phyloP scores from a whole-genome alignment of 108 stramenopile genomes.

The Seminavis robusta region DNA sequence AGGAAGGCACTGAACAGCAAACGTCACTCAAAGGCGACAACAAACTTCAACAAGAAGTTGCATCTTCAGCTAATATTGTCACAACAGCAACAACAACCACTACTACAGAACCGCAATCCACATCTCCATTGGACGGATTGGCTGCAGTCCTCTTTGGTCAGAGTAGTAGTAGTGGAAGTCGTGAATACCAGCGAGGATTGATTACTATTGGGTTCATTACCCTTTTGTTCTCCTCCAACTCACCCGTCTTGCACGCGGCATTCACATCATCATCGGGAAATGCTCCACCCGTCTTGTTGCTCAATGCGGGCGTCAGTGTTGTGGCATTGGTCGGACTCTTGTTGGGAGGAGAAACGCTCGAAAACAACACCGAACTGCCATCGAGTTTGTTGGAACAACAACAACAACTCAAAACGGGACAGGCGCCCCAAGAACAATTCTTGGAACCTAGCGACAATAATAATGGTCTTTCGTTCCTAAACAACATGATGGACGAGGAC shows the following conservation, averaged over 20 bases:
- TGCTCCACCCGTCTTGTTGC: constrained; percentile 48
- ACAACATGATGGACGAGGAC: constrained; percentile 14
- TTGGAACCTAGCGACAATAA: background rate
- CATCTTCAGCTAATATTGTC: too few species aligned
- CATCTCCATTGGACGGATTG: too few species aligned
- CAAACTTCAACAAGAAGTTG: too few species aligned
- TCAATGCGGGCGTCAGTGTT: constrained; percentile 63
- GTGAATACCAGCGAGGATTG: constrained; percentile 51
- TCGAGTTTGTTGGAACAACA: constrained; percentile 10
- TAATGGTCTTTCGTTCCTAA: background rate
- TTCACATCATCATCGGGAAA: constrained; percentile 27
- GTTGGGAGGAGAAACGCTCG: constrained; percentile 40
- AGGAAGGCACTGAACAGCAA: too few species aligned
- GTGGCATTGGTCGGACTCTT: constrained; percentile 59
- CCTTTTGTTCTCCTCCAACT: constrained; percentile 59
- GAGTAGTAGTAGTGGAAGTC: background rate
- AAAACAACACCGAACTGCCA: constrained; percentile 38
- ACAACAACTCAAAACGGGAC: background rate
- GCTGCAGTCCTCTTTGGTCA: too few species aligned
- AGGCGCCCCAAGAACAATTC: background rate
- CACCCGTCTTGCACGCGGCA: constrained; percentile 64
- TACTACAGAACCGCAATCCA: too few species aligned
- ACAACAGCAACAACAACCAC: too few species aligned
- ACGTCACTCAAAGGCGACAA: too few species aligned
- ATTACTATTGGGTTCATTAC: constrained; percentile 70